These are phyloP conservation scores for Xylaria intraflava DNA, from an alignment of 495 filamentous ascomycete species.

Conservation along the genomic window DNA sequence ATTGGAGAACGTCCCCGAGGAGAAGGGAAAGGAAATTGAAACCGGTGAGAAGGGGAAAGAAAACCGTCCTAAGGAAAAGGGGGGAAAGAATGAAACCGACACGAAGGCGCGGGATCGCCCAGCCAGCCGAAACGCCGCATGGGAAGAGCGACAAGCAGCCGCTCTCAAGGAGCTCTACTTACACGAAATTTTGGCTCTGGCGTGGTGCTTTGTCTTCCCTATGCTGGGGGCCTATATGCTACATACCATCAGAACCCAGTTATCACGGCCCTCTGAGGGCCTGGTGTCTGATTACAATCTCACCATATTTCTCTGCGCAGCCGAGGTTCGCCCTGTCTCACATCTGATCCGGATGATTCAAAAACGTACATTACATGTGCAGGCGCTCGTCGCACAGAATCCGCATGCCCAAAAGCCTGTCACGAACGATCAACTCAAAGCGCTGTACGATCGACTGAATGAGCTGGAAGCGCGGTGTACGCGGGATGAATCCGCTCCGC, in stretches of 20 bases:
- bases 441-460: conserved; percentile 57
- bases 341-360: conserved; percentile 78
- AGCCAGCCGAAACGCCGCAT: conserved; percentile 17
- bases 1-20: conserved; percentile 38
- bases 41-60: conserved; percentile 18
- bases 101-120: not conserved
- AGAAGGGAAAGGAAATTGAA: conserved; percentile 22
- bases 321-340: conserved; percentile 73
- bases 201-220: conserved; percentile 74
- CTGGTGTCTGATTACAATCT: conserved; percentile 88
- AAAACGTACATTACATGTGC: conserved; percentile 73
- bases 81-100: conserved; percentile 13
- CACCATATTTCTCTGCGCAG: conserved; percentile 84
- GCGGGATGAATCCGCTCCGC: conserved; percentile 12
- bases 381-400: conserved; percentile 58
- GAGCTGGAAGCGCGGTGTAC: conserved; percentile 56
- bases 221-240: conserved; percentile 71
- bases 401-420: conserved; percentile 37
- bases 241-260: conserved; percentile 63
- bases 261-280: conserved; percentile 77
- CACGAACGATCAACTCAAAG: conserved; percentile 43
- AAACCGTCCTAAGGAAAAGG: conserved; percentile 35
- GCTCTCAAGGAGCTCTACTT: conserved; percentile 61
- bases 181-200: conserved; percentile 67
- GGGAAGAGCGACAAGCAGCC: conserved; percentile 20